Evolutionary conservation across 345 rosid species (phyloP), one percentile per base, ranked within the genome.

Genomic region (Aquilaria yunnanensis): DNA sequence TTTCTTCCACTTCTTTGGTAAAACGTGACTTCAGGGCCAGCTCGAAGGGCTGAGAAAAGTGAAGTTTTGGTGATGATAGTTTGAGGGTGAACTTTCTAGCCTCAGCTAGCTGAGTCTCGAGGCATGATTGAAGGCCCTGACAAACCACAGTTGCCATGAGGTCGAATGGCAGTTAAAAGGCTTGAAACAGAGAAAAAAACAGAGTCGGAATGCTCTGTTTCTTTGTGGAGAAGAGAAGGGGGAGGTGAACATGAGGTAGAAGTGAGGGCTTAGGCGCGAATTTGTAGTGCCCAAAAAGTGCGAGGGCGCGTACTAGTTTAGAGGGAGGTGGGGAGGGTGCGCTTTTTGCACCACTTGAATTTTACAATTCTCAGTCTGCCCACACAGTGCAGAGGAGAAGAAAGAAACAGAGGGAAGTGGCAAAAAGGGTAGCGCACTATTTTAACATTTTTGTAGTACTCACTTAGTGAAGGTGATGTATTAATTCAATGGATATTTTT

Each of bases 61-160:
- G 80, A 51, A 59, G 73, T 59, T 51, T 76, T 33, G 82, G 70
- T 51, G 91, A 80, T 59, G 84, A 81, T 33, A 92, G 66, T 53
- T 70, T 79, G 67, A 92, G 89, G 77, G 80, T 77, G 0, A 83
- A 62, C 51, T 85, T 54, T 63, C 78, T 73, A 57, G 89, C 74
- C 78, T 87, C 96, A 16, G 70, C 72, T 59, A 76, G 53, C 33
- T 77, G 81, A 30, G 90, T 73, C 72, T 85, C 90, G 9, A 81
- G 81, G 56, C 81, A 67, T 29, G 95, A 79, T 61, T 77, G 85
- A 49, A 74, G 66, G 55, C 88, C 92, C 74, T 71, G 96, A 64
- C 64, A 85, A 47, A 85, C 83, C 59, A 85, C 59, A 13, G 93
- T 84, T n/a, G 86, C 85, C 98, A 92, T 14, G 54, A 37, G 59